Evolutionary conservation across 345 rosid species (phyloP).

Genomic region (Euphorbia pulcherrima): DNA sequence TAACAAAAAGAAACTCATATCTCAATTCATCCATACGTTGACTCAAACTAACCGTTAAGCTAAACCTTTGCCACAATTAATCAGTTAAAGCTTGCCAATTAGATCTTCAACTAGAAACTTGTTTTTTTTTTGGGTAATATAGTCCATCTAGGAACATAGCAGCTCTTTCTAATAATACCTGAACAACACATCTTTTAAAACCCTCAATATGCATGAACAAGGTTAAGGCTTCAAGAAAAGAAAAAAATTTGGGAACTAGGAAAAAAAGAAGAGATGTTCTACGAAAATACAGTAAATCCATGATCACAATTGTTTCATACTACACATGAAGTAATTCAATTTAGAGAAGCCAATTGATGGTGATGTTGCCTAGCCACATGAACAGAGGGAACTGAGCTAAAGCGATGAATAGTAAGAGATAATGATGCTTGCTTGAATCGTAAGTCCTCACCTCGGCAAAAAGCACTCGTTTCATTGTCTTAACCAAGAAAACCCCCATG

Average conservation of each 20-base stretch:
- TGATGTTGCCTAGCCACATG: constrained; percentile 90
- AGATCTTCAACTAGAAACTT: background rate
- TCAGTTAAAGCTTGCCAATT: background rate
- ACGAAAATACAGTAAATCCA: constrained; percentile 11
- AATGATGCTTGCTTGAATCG: constrained; percentile 90
- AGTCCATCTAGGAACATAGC: background rate
- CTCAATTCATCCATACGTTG: too few species aligned
- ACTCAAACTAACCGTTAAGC: too few species aligned
- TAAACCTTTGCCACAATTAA: too few species aligned
- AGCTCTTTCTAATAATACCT: background rate
- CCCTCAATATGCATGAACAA: constrained; percentile 14
- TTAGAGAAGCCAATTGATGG: constrained; percentile 76
- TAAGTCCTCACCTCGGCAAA: constrained; percentile 83
- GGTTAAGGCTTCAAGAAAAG: background rate
- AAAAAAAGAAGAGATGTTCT: constrained; percentile 3
- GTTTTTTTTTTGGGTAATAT: too few species aligned
- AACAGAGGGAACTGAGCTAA: constrained; percentile 84
- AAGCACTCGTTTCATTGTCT: constrained; percentile 93
- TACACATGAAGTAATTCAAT: constrained; percentile 20
- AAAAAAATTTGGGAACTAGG: background rate
- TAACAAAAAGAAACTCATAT: too few species aligned
- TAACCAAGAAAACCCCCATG: constrained; percentile 82
- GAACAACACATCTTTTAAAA: background rate
- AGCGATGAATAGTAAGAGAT: constrained; percentile 75
- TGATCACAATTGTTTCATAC: constrained; percentile 27